These are phyloP conservation scores for Backusella morwellensis DNA, from an alignment of 192 early-diverging fungal species.

Conservation along the genomic window DNA sequence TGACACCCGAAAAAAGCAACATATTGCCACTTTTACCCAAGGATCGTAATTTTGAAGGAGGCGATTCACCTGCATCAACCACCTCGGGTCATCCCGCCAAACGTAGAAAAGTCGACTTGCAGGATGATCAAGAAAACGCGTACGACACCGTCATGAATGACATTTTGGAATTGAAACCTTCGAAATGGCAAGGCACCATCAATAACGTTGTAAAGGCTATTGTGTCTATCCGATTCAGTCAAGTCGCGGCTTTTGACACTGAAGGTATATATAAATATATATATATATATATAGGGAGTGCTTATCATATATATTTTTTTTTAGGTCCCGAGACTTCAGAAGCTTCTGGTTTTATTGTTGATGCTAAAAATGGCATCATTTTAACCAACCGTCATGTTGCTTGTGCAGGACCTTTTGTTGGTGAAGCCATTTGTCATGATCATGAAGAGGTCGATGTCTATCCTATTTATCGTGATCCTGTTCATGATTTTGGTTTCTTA, in stretches of 20 bases:
- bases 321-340: conserved; percentile 67
- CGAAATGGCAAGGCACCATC: conserved; percentile 70
- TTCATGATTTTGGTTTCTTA: conserved; percentile 80
- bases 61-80: conserved; percentile 25
- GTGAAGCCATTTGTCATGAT: conserved; percentile 76
- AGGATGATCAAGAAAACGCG: conserved; percentile 10
- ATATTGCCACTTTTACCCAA: conserved; percentile 10
- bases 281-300: too few species aligned
- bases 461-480: conserved; percentile 69
- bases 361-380: conserved; percentile 64
- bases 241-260: conserved; percentile 77
- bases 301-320: not conserved
- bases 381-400: conserved; percentile 72
- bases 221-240: conserved; percentile 75
- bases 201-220: conserved; percentile 67
- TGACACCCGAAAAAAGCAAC: conserved; percentile 14
- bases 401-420: conserved; percentile 81
- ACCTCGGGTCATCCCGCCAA: conserved; percentile 4
- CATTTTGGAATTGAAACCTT: conserved; percentile 34
- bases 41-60: conserved; percentile 28
- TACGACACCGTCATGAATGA: conserved; percentile 5
- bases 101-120: conserved; percentile 22
- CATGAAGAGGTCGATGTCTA: conserved; percentile 77
- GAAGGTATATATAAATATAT: conserved; percentile 39
- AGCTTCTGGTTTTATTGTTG: conserved; percentile 84